phyloP scores from a whole-genome alignment of 441 rosid genomes.

The California macrophylla region DNA sequence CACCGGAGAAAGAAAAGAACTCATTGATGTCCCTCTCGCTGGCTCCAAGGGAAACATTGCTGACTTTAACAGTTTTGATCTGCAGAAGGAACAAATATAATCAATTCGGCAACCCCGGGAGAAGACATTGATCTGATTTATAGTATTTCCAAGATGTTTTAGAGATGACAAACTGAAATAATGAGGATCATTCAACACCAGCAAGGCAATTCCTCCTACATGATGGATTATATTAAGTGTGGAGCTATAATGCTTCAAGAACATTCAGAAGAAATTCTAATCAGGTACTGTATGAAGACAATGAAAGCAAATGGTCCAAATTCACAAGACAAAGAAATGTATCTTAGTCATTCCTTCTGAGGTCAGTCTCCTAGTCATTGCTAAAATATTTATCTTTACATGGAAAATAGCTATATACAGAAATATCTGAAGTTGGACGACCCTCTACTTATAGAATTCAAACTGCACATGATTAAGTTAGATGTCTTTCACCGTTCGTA shows the following conservation, averaged over 20 bases:
- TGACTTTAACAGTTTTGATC: slow-evolving; percentile 63
- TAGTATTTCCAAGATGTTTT: not conserved
- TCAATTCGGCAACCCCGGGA: not conserved
- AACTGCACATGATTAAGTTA: not conserved
- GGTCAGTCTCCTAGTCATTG: not conserved
- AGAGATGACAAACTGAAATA: not conserved
- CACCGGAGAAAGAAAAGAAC: slow-evolving; percentile 86
- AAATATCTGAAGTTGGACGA: not conserved
- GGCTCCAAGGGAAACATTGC: slow-evolving; percentile 64
- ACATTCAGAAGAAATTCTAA: no score
- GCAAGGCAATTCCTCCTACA: not conserved
- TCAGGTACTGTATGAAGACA: no score
- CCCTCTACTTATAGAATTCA: not conserved
- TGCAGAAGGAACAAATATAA: slow-evolving; percentile 25
- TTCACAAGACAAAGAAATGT: not conserved
- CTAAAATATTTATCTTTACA: not conserved
- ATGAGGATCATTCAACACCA: not conserved
- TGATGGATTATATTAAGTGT: not conserved
- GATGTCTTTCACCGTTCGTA: not conserved
- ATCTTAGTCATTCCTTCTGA: not conserved
- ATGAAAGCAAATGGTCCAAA: not conserved
- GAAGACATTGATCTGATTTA: not conserved
- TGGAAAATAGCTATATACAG: not conserved
- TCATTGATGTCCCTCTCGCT: slow-evolving; percentile 66
- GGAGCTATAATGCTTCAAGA: not conserved